Conservation (phyloP, 169 alveolate genomes). For the Perkinsus marinus region DNA sequence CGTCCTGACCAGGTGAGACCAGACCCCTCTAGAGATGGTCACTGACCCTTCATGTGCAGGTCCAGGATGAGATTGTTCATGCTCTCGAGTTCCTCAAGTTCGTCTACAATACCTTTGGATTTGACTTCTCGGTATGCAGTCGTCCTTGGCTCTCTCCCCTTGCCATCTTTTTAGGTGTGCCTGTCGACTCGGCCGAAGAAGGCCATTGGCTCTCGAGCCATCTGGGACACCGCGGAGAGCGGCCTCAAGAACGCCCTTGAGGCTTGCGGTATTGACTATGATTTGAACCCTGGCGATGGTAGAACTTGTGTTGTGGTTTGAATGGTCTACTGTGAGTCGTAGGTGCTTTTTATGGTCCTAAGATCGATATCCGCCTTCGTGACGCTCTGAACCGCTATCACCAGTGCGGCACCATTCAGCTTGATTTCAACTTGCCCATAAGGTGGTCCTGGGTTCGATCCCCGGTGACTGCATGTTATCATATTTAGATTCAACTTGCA, state of each 20-base stretch:
- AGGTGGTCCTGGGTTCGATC: background rate
- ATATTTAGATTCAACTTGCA: constrained; percentile 76
- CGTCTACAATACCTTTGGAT: constrained; percentile 82
- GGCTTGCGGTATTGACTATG: constrained; percentile 47
- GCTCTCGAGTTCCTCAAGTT: constrained; percentile 78
- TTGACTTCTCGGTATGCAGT: constrained; percentile 27
- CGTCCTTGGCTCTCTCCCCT: background rate
- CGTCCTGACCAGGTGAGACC: constrained; percentile 68
- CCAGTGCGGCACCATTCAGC: constrained; percentile 97
- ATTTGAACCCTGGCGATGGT: constrained; percentile 91
- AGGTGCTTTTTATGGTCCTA: constrained; percentile 99
- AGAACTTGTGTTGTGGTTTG: too few species aligned
- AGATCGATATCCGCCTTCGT: constrained; percentile 85
- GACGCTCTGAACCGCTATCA: constrained; percentile 93
- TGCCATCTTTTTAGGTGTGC: constrained; percentile 58
- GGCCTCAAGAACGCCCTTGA: constrained; percentile 80
- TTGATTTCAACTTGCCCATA: constrained; percentile 95
- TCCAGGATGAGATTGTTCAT: constrained; percentile 72
- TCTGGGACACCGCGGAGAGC: constrained; percentile 91
- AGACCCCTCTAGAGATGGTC: too few species aligned
- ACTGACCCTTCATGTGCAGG: too few species aligned
- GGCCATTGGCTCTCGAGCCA: constrained; percentile 78
- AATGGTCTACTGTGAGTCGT: too few species aligned
- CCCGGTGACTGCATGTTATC: background rate
- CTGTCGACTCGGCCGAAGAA: constrained; percentile 93